phyloP scores from a whole-genome alignment of 2,329 filamentous ascomycete genomes.

The Aureobasidium sp. region DNA sequence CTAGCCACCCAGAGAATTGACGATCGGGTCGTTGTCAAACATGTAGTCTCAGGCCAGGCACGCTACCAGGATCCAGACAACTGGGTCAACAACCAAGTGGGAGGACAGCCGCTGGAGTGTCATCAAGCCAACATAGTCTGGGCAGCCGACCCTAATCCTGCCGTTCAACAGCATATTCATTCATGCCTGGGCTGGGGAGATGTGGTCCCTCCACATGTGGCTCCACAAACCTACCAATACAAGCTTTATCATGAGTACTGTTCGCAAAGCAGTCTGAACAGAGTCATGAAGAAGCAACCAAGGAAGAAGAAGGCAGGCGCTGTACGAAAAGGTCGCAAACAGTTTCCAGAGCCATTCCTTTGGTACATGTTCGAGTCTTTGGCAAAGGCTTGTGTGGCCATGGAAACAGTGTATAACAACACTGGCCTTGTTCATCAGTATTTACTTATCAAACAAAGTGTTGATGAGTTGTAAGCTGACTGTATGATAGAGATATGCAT shows the following conservation, averaged over 20 bases:
- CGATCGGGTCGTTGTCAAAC: neutral
- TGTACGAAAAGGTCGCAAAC: neutral
- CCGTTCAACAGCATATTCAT: neutral
- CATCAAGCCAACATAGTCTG: neutral
- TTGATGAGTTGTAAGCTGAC: neutral
- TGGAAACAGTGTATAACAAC: neutral
- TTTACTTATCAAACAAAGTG: neutral
- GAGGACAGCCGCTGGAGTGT: neutral
- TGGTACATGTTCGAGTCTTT: neutral
- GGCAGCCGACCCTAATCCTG: neutral
- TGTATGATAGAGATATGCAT: neutral
- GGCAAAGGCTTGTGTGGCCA: neutral
- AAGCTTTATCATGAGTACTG: constrained; percentile 3
- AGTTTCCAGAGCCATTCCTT: neutral
- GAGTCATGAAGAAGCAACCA: neutral
- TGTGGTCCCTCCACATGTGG: neutral
- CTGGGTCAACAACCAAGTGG: neutral
- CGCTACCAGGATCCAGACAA: neutral
- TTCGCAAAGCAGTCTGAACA: neutral
- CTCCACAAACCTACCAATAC: neutral
- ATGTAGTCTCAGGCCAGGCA: neutral
- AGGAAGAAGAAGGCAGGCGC: neutral
- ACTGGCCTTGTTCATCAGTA: neutral
- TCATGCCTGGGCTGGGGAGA: neutral
- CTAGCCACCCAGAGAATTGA: neutral